Base-by-base conservation (phyloP, 2,329 filamentous ascomycete species). In the Fusarium pilosicola region DNA sequence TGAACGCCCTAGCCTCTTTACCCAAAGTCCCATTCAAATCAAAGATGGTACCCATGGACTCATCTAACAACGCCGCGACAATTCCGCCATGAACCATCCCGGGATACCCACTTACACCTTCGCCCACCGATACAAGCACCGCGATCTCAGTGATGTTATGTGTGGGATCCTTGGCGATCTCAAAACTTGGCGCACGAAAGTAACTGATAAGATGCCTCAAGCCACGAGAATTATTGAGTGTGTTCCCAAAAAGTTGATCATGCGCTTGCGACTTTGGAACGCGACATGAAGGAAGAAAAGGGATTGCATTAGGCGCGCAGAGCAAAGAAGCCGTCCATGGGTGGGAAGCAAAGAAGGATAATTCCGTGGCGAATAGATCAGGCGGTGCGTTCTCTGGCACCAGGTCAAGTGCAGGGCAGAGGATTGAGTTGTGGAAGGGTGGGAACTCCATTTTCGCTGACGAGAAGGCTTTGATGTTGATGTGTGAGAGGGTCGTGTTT, bases 21-120 rank as follows among this genome's bases (percentile, higher is more conserved):
- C 77, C 77, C 42, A 84, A 70, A 0, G 77, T 78, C 26, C 71
- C 62, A 34, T 85, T 85, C 12, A 83, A 71, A 56, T 84, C 82
- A 28, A 81, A 78, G 24, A 85, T 65, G 5, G 76, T 74, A 7
- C 82, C 81, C 71, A 83, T 80, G 10, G 79, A 71, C 77, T 84
- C 83, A 54, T 85, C 83, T 30, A 82, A 66, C 60, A 84, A 68
- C 10, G 82, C 74, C 41, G 79, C 79, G 14, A 78, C 75, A 51
- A 84, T 70, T 17, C 83, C 83, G 12, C 83, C 83, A 61, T 84
- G 83, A 5, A 83, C 68, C 15, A 84, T 65, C 13, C 74, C 74
- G 2, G 78, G 73, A 39, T 79, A 81, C 5, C 83, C 82, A 12
- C 77, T 79, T 10, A 84, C 71, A 4, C 81, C 82, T 5, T 77